Percentiles rank a stretch among this genome's conserved stretches.
These are phyloP conservation scores for Breynia disticha DNA, from an alignment of 441 rosid species.

Conservation along the genomic window DNA sequence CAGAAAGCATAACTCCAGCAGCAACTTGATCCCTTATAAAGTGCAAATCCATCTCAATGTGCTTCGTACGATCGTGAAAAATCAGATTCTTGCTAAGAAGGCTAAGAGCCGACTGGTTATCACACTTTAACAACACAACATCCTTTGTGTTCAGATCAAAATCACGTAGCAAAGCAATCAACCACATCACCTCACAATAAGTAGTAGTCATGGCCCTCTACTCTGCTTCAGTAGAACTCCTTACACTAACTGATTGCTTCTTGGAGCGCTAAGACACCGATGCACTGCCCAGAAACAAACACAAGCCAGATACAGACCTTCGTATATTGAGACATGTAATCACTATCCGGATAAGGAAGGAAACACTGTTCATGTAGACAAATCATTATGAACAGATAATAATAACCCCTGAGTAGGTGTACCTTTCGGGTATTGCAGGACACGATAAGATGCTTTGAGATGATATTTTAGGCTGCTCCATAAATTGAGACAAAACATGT, in stretches of 20 bases:
- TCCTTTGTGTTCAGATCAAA: too few species aligned
- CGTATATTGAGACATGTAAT: not conserved
- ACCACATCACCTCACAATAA: too few species aligned
- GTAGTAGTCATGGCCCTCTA: not conserved
- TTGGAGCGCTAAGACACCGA: not conserved
- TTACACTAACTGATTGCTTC: not conserved
- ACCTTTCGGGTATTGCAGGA: not conserved
- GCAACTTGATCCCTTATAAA: not conserved
- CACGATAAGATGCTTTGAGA: not conserved
- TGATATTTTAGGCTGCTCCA: not conserved
- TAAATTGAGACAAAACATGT: not conserved
- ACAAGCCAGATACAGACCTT: not conserved
- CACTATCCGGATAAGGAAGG: not conserved
- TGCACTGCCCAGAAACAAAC: not conserved
- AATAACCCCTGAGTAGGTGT: not conserved
- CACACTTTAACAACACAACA: not conserved
- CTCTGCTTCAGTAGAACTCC: not conserved
- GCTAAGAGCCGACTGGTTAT: not conserved
- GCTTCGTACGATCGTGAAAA: not conserved
- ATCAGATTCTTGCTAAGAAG: not conserved
- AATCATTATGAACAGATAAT: not conserved
- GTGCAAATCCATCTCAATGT: not conserved
- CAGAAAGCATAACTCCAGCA: not conserved
- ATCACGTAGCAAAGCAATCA: too few species aligned
- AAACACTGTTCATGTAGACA: too few species aligned